Conservation (phyloP, 805 yeast species). For the Starmerella kuoi region DNA sequence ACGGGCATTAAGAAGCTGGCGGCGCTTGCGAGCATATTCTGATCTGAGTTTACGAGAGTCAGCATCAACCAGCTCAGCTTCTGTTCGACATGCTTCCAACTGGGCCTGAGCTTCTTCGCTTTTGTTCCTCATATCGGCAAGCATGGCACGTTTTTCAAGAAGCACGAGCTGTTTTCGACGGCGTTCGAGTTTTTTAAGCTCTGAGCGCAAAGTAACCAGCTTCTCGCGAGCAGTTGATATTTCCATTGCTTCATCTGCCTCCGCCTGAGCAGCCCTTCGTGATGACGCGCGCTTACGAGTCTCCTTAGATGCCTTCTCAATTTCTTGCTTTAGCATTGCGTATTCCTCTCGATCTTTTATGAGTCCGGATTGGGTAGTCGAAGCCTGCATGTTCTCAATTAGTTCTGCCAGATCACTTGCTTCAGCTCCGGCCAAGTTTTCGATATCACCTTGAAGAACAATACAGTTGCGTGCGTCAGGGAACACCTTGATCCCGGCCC, state of each 20-base stretch:
- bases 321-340: conserved; percentile 46
- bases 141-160: conserved; percentile 8
- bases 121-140: conserved; percentile 3
- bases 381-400: conserved; percentile 49
- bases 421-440: conserved; percentile 78
- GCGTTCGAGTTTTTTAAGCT: conserved; percentile 8
- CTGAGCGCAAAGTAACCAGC: conserved; percentile 1
- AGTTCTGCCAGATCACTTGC: conserved; percentile 60
- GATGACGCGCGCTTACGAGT: conserved; percentile 53
- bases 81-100: conserved; percentile 2
- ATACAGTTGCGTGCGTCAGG: conserved; percentile 83
- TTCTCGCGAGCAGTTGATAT: conserved; percentile 43
- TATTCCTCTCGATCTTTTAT: conserved; percentile 52
- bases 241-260: conserved; percentile 37
- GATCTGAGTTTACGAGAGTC: conserved; percentile 10
- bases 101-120: conserved; percentile 8
- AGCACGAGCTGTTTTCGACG: conserved; percentile 7
- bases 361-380: conserved; percentile 53
- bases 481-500: conserved; percentile 68
- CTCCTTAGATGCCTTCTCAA: conserved; percentile 44
- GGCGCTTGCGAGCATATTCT: conserved; percentile 19
- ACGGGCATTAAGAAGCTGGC: conserved; percentile 14
- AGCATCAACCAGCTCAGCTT: conserved; percentile 4
- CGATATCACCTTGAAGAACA: conserved; percentile 96
- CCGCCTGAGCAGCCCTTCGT: conserved; percentile 66